Percentiles rank a stretch among this genome's conserved stretches.
These are phyloP conservation scores for Cordyceps cicadae DNA, from an alignment of 2,329 filamentous ascomycete species.

Conservation along the genomic window DNA sequence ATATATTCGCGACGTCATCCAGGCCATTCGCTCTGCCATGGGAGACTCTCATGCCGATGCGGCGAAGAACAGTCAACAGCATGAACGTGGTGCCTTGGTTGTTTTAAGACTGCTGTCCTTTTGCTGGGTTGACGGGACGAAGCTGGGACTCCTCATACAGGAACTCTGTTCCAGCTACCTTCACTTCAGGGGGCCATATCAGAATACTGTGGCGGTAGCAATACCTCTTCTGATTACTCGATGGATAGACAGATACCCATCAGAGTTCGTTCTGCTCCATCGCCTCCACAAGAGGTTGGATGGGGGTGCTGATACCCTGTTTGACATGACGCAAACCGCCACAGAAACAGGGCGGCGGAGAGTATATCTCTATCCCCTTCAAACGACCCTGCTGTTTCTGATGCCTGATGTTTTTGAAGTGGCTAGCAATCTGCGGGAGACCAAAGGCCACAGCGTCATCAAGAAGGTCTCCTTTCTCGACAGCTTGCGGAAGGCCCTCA, in stretches of 20 bases:
- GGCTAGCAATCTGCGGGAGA: slow-evolving; percentile 57
- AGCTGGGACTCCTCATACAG: slow-evolving; percentile 53
- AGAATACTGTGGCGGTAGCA: slow-evolving; percentile 54
- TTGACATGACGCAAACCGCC: slow-evolving; percentile 59
- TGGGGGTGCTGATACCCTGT: slow-evolving; percentile 56
- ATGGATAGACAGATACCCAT: slow-evolving; percentile 58
- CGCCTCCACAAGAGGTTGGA: slow-evolving; percentile 53
- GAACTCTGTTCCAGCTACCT: slow-evolving; percentile 60
- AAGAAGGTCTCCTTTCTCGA: slow-evolving; percentile 62
- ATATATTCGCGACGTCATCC: slow-evolving; percentile 45
- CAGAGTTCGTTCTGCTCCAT: slow-evolving; percentile 58
- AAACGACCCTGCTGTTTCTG: slow-evolving; percentile 54
- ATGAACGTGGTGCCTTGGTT: slow-evolving; percentile 45
- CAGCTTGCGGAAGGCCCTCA: slow-evolving; percentile 51
- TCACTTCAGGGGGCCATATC: slow-evolving; percentile 55
- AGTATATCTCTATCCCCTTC: slow-evolving; percentile 51
- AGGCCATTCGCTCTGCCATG: slow-evolving; percentile 38
- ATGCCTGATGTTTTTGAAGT: slow-evolving; percentile 63
- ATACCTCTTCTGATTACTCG: slow-evolving; percentile 55
- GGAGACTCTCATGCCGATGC: slow-evolving; percentile 29
- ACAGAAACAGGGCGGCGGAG: slow-evolving; percentile 49
- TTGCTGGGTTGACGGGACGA: slow-evolving; percentile 56
- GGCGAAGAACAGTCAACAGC: slow-evolving; percentile 33
- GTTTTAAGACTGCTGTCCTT: slow-evolving; percentile 52
- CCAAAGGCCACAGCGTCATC: slow-evolving; percentile 51